Evolutionary conservation across 495 filamentous ascomycete genomes (phyloP), one percentile per base, ranked within the genome.

Genomic region (Niebla homalea): DNA sequence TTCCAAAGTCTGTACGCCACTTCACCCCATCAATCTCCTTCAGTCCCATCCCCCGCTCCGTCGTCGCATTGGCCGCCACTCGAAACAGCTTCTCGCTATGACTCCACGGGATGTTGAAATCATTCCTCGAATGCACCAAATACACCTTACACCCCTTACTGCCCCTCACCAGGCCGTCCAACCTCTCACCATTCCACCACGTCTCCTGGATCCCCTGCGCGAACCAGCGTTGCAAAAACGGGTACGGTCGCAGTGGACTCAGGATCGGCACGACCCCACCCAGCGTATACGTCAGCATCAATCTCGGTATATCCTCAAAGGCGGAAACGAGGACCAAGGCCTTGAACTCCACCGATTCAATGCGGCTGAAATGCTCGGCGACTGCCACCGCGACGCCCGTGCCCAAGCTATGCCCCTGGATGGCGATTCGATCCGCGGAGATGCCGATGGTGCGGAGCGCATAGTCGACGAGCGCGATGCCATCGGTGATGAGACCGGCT

Each of bases 331-430:
- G 69, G 14, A 98, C 69, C 0, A 94, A 69, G 35, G 84, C 86
- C 62, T 84, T 64, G 79, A 90, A 76, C 20, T 58, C 52, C 14
- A 52, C 35, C 5, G 22, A 25, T 2, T 46, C 43, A 8, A 43
- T 35, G 11, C 44, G 35, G 35, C 48, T 67, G 12, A 85, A 89
- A 35, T 77, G 72, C 55, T 92, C 83, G 0, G 77, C 79, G 1
- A 85, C 78, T 18, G 73, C 89, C 19, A 79, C 66, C 14, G 79
- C 78, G 2, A 96, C 84, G 1, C 85, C 90, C 8, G 92, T 94
- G 23, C 92, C 92, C 2, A 98, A 79, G 52, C 81, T 87, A 50
- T 95, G 89, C 40, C 89, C 90, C n/a, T 89, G 62, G 38, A 96
- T 69, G 10, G 87, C 76, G 42, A 96, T 94, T 12, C 78, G 75